These are phyloP conservation scores for Naumovozyma castellii DNA, from an alignment of 805 yeast species.

Conservation along the genomic window DNA sequence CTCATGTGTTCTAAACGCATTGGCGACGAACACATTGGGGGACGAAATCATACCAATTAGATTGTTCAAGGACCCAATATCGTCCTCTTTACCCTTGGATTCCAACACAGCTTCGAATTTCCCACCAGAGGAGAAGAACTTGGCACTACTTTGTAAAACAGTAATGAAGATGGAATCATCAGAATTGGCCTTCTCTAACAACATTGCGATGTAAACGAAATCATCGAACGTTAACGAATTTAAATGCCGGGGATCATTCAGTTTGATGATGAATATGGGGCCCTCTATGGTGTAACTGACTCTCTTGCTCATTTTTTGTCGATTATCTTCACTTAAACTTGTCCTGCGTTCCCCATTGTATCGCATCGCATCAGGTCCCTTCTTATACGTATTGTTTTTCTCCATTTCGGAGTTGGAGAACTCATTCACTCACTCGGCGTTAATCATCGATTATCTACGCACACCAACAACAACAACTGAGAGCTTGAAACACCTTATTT, in stretches of 20 bases:
- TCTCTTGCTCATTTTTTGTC: not conserved
- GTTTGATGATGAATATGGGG: slow-evolving; percentile 47
- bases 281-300: slow-evolving; percentile 12
- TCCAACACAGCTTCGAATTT: slow-evolving; percentile 29
- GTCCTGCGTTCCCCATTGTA: slow-evolving; percentile 1
- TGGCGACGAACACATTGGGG: slow-evolving; percentile 58
- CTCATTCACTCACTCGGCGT: no score
- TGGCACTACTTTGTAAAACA: slow-evolving; percentile 58
- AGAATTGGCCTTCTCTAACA: slow-evolving; percentile 50
- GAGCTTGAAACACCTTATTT: no score
- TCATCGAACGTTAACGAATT: slow-evolving; percentile 64
- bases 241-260: slow-evolving; percentile 50
- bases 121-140: slow-evolving; percentile 79
- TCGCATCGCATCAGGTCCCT: not conserved
- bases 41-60: slow-evolving; percentile 48
- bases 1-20: slow-evolving; percentile 55
- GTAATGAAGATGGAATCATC: slow-evolving; percentile 58
- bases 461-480: no score
- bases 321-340: not conserved
- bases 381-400: no score
- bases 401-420: not conserved
- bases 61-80: slow-evolving; percentile 7
- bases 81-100: slow-evolving; percentile 2
- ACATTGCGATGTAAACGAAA: slow-evolving; percentile 48
- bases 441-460: no score